Evolutionary conservation across 495 filamentous ascomycete genomes (phyloP), one percentile per base, ranked within the genome.

Genomic region (Xanthoparmelia taractica): DNA sequence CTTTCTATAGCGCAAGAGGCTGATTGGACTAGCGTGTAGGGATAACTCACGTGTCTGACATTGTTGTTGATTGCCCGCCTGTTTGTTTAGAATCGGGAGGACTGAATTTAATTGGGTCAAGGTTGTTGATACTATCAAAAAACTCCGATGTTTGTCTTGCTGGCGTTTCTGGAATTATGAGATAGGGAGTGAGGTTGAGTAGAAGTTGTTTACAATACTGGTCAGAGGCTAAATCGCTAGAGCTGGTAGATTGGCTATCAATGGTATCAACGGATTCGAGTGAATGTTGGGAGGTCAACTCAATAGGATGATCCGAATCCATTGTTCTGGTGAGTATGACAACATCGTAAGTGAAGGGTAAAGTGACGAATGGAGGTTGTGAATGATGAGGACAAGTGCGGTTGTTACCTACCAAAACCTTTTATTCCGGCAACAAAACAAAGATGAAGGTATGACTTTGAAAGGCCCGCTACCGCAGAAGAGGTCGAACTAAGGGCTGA

Each of bases 41-140:
- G 38, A 25, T 7, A 34, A 65, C 68, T 36, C 57, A 70, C 68
- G 29, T 27, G 61, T 60, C 58, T 27, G 56, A 23, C 68, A 70
- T 67, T 17, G 29, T 43, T 37, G 12, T 15, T 18, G 8, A 27
- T 11, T 40, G n/a, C 8, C 55, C 18, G 38, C n/a, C 25, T 57
- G 50, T 11, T 33, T 57, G 50, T 11, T 23, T 38, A 43, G 38
- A 38, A 58, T 64, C 56, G 29, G 59, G 47, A 36, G 68, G 68
- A 36, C 61, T 68, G 52, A 66, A 70, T 41, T 70, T 70, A 43
- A 68, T 52, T 29, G 68, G 68, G 45, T 70, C 68, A 23, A 70
- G 57, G 48, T 54, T 65, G 40, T 66, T 64, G n/a, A 68, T 13
- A 8, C 40, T 50, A 45, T 67, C 56, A 50, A 65, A 61, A 29